Percentiles rank a stretch among this genome's conserved stretches.
These are phyloP conservation scores for Chimonanthus praecox DNA, from an alignment of 164 flowering plant genomes.

Conservation along the genomic window DNA sequence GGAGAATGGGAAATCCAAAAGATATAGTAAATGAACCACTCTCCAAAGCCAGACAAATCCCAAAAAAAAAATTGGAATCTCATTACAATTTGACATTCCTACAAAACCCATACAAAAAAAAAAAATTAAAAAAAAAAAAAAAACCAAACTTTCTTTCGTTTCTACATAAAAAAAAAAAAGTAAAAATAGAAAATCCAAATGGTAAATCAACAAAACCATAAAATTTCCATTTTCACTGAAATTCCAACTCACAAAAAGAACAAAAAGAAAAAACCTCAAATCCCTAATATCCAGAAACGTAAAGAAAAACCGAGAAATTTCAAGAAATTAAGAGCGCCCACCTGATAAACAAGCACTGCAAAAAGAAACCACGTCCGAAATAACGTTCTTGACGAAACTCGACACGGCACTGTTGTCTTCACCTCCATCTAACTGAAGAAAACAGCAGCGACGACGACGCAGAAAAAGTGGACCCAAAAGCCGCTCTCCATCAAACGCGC, in stretches of 20 bases:
- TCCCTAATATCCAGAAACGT: neutral
- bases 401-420: constrained; percentile 27
- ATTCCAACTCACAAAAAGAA: neutral
- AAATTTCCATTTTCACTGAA: too few relatives aligned
- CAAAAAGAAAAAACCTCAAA: neutral
- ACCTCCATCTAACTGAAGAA: constrained; percentile 44
- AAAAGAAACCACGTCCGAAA: neutral
- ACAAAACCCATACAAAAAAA: neutral
- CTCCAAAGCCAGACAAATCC: neutral
- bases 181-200: neutral
- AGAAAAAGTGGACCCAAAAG: constrained; percentile 7
- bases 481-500: constrained; percentile 47
- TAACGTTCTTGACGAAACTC: constrained; percentile 9
- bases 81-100: neutral
- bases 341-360: constrained; percentile 9
- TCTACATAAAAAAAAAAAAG: neutral
- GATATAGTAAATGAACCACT: neutral
- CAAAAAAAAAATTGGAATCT: neutral
- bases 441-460: neutral
- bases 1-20: neutral
- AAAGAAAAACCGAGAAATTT: neutral
- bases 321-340: neutral
- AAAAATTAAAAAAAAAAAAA: neutral
- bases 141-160: neutral
- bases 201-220: neutral